Conservation (phyloP, 305 asterid genomes). For the Fraxinus xanthoxyloides region DNA sequence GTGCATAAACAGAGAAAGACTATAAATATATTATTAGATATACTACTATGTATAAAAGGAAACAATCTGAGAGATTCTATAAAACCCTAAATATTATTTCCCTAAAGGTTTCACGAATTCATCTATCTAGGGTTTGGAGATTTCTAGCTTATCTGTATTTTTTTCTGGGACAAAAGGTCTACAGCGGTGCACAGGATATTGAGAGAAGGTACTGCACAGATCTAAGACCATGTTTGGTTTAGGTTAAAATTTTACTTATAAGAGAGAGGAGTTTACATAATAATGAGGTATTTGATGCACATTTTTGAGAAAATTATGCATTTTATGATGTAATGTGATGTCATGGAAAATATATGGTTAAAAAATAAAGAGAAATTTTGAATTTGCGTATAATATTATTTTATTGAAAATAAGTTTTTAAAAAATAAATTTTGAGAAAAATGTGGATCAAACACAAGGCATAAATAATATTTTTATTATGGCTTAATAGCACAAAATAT, state of each 20-base stretch:
- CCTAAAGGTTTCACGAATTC: slow-evolving; percentile 20
- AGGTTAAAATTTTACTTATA: background rate
- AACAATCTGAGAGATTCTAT: background rate
- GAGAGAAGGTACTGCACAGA: background rate
- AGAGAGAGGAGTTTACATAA: no score
- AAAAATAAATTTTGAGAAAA: no score
- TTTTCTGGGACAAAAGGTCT: background rate
- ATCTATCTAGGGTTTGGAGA: slow-evolving; percentile 23
- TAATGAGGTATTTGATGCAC: no score
- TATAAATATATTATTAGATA: background rate
- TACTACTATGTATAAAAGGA: background rate
- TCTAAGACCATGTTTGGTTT: background rate
- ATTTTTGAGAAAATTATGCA: no score
- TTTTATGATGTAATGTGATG: no score
- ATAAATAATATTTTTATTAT: no score
- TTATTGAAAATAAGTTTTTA: no score
- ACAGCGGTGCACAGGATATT: background rate
- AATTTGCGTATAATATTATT: no score
- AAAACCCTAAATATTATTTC: slow-evolving; percentile 21
- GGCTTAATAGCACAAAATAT: no score
- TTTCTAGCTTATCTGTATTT: background rate
- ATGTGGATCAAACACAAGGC: no score
- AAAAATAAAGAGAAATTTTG: no score
- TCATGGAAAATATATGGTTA: no score
- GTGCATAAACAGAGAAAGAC: background rate